Base-by-base conservation (phyloP, 1,284 basidiomycete genomes). In the Cryptococcus jaspeensis region DNA sequence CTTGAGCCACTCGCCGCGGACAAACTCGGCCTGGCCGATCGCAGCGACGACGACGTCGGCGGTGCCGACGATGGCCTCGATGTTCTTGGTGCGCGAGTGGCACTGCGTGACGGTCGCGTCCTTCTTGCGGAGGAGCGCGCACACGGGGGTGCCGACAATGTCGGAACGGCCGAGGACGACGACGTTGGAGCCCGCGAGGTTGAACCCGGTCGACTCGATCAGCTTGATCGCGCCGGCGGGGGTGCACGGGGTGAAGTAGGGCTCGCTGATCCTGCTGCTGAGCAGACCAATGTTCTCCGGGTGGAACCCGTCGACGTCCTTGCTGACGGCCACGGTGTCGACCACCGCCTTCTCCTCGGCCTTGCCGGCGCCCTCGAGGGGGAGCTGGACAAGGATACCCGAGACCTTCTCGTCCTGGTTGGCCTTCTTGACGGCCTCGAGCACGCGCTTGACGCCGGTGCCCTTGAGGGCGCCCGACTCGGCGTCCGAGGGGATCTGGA, bases 291-390 rank as follows among this genome's bases (percentile, higher is more conserved):
- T 98, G 80, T 99, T 99, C 79, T 97, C 95, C 6, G 95, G 92
- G 81, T 98, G 93, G 83, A 99, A 99, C 51, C 95, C 96, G 78
- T 99, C 96, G 58, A 99, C 90, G 70, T 99, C 96, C 81, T 99
- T 99, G 73, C 87, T 84, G 15, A 93, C 92, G 62, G 86, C 88
- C 65, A 99, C 86, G n/a, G 91, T 87, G 78, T 98, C 95, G 41
- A 94, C 96, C 53, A 99, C 89, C 28, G 83, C 82, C 61, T 94
- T 87, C 78, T 98, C 95, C 35, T 87, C 92, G 32, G 90, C 90
- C 18, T 88, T 78, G 50, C 83, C 83, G 59, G 98, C 86, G 66
- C 95, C 89, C 44, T 88, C 83, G 3, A 99, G 85, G 42, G 96
- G 96, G n/a, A 99, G 86, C 78, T 99, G 96, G 9, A 99, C 95